phyloP scores from a whole-genome alignment of 108 stramenopile genomes.

The Aurantiochytrium sp. region DNA sequence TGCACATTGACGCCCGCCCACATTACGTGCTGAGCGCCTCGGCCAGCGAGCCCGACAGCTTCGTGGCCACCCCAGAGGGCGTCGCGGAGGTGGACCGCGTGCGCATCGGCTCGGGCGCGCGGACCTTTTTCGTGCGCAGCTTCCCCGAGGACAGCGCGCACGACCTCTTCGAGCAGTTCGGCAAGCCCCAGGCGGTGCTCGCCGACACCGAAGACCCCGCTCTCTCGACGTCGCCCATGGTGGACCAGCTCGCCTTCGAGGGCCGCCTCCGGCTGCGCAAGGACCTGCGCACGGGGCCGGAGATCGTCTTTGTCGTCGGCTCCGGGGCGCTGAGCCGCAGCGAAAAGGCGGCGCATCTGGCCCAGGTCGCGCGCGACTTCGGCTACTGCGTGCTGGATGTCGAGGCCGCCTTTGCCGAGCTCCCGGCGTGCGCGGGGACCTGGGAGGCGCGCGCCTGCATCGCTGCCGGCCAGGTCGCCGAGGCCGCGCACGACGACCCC shows the following conservation, averaged over 20 bases:
- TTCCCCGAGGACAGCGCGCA: neutral
- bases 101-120: neutral
- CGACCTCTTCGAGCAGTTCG: neutral
- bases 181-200: neutral
- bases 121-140: neutral
- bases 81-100: neutral
- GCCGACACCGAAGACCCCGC: neutral
- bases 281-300: neutral
- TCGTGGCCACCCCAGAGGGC: neutral
- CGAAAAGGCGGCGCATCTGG: neutral
- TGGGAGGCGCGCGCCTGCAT: neutral
- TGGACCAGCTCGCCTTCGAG: slow-evolving; percentile 25
- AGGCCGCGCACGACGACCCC: neutral
- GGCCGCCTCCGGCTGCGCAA: neutral
- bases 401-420: neutral
- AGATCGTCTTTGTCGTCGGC: neutral
- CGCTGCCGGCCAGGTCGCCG: neutral
- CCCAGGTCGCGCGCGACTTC: neutral
- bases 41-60: neutral
- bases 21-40: neutral
- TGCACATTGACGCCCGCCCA: neutral
- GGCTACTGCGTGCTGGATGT: neutral
- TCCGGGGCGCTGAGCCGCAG: neutral
- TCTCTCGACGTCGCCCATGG: neutral
- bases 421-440: neutral